phyloP scores from a whole-genome alignment of 768 basidiomycete genomes.

The Leccinellum albellum region DNA sequence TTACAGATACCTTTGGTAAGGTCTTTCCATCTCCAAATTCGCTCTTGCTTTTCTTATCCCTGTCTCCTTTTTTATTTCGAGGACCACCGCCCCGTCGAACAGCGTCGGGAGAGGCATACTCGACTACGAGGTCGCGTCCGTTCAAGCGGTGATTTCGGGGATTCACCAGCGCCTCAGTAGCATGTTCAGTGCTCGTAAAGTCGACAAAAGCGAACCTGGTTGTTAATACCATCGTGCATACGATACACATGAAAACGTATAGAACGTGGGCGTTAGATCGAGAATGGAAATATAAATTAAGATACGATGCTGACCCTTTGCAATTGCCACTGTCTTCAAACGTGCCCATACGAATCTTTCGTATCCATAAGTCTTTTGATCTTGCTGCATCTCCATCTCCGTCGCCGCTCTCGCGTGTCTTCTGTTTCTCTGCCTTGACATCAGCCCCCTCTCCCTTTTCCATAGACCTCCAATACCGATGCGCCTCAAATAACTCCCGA shows the following conservation, averaged over 20 bases:
- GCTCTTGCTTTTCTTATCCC: slow-evolving; percentile 9
- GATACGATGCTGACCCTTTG: slow-evolving; percentile 69
- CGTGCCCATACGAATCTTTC: slow-evolving; percentile 88
- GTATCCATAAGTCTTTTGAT: slow-evolving; percentile 50
- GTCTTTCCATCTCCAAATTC: slow-evolving; percentile 9
- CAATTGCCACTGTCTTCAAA: slow-evolving; percentile 94
- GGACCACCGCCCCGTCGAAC: slow-evolving; percentile 70
- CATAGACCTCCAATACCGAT: slow-evolving; percentile 33
- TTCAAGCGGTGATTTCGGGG: slow-evolving; percentile 80
- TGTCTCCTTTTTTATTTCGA: slow-evolving; percentile 22
- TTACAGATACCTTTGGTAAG: neutral
- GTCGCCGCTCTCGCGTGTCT: neutral
- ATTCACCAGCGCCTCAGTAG: slow-evolving; percentile 79
- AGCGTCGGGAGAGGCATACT: slow-evolving; percentile 87
- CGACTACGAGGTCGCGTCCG: slow-evolving; percentile 81
- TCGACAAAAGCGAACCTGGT: slow-evolving; percentile 91
- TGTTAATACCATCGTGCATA: neutral
- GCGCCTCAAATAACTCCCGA: slow-evolving; percentile 67
- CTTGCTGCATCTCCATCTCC: neutral
- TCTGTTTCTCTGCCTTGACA: slow-evolving; percentile 27
- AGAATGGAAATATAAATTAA: slow-evolving; percentile 6
- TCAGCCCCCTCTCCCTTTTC: slow-evolving; percentile 34
- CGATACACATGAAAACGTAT: neutral
- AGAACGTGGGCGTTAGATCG: neutral
- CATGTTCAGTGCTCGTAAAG: slow-evolving; percentile 73